Base-by-base conservation (phyloP, 306 rosid genomes). In the Glycine latifolia region DNA sequence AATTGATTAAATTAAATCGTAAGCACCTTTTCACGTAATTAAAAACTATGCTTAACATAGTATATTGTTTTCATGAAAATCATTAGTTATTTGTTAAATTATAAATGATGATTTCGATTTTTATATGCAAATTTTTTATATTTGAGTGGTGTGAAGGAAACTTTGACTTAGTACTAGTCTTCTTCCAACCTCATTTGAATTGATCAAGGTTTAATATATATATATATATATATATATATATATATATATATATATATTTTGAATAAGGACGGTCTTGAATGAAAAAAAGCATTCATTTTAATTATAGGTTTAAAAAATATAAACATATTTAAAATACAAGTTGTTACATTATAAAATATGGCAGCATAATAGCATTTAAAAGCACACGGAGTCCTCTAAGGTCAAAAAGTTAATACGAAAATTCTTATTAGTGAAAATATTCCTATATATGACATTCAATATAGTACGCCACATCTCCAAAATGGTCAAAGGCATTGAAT, bases 401-500 rank as follows among this genome's bases (percentile, higher is more conserved):
- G 31, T 53, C 41, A 69, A 67, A 67, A 67, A 44, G 54, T 44
- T 43, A 67, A 67, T 9, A 43, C 2, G 73, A 43, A 43, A 67
- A 67, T 67, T 67, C 54, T 69, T 0, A 47, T 17, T 2, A 4
- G 41, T 16, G 56, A 68, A 46, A 68, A 15, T 0, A 17, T 17
- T 16, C 6, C 13, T 1, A 26, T 26, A 1, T 26, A 8, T 8
- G 8, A 48, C 37, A 44, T 47, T 46, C 11, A 67, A 50, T 2
- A 69, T 69, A 77, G 48, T 16, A 72, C n/a, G 74, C 8, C 17
- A 15, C 70, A 52, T 26, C 13, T 44, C 68, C 12, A 54, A 85
- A 77, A 50, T 37, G 81, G 92, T 91, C 88, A 56, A 87, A 82
- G 77, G 12, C 16, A 0, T 35, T 73, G 79, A 52, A 81, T 82